Base-by-base conservation (phyloP, 1,139 yeast species). In the Yamadazyma sp. region DNA sequence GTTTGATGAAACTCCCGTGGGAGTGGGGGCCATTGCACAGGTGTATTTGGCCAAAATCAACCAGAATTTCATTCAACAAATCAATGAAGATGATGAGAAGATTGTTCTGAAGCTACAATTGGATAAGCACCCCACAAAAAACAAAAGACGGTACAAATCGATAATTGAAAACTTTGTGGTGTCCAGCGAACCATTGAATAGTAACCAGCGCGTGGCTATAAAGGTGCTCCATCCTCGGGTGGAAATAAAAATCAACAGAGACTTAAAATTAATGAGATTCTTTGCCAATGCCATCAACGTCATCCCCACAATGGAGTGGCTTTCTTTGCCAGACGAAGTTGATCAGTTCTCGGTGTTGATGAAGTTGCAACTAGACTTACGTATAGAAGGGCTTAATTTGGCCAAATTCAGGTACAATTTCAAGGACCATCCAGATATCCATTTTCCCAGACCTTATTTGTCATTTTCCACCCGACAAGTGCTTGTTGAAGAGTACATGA, bases 1-100 rank as follows among this genome's bases (percentile, higher is more conserved):
- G 46, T 88, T 92, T 52, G 67, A 77, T 29, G 82, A 78, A 30
- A 69, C 59, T 24, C 97, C 97, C 0, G 64, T 89, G 6, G 98
- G 98, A 1, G 94, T 90, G 11, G 98, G 98, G 6, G 97, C 98
- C 1, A 92, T 92, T 64, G 98, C 97, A 0, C 98, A 92, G 59
- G 97, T 92, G 4, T 88, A 92, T 61, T 65, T 78, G 33, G 97
- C 88, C 1, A 83, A 79, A 48, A 63, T 89, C 24, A 76, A 78
- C 15, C 57, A 63, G 17, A 62, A 64, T 28, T 73, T 74, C 20
- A 58, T 77, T 29, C 55, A 60, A 13, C 57, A 60, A 35, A 66
- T 67, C 5, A 52, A 56, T 21, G 54, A 59, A n/a, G 58, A 56
- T 14, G 70, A 62, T 17, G 48, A 51, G 23, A 50, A 57, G 28